These are phyloP conservation scores for Talaromyces piceae DNA, from an alignment of 2,329 filamentous ascomycete genomes.

Conservation along the genomic window DNA sequence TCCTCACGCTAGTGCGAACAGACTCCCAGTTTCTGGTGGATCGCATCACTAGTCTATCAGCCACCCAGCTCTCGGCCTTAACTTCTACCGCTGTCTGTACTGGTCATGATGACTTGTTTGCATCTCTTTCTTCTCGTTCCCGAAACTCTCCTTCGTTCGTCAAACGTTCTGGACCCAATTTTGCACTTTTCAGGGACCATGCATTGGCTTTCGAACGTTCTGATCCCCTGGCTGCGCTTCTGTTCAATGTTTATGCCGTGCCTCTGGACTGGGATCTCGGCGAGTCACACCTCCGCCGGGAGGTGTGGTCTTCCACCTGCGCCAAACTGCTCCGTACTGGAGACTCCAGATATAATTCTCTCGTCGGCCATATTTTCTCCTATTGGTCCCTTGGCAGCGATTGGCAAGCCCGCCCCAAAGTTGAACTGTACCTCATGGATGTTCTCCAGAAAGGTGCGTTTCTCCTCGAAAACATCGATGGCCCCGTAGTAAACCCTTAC, in stretches of 20 bases:
- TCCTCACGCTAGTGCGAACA: conserved; percentile 73
- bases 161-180: conserved; percentile 40
- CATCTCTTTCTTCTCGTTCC: conserved; percentile 51
- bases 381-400: conserved; percentile 79
- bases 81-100: conserved; percentile 70
- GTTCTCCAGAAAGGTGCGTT: conserved; percentile 90
- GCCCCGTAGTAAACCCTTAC: conserved; percentile 63
- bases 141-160: conserved; percentile 43
- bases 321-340: conserved; percentile 73
- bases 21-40: conserved; percentile 84
- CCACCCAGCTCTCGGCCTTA: conserved; percentile 68
- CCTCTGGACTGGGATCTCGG: conserved; percentile 72
- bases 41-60: conserved; percentile 67
- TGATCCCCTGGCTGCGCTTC: conserved; percentile 73
- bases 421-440: conserved; percentile 93
- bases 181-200: conserved; percentile 65
- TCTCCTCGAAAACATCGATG: conserved; percentile 75
- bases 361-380: conserved; percentile 77
- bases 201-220: conserved; percentile 83
- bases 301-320: conserved; percentile 83
- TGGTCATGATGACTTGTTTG: conserved; percentile 75
- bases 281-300: conserved; percentile 70
- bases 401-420: conserved; percentile 81
- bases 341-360: conserved; percentile 68
- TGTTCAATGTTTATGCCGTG: conserved; percentile 85